phyloP scores from a whole-genome alignment of 352 stramenopile species.

The Phytophthora melonis region DNA sequence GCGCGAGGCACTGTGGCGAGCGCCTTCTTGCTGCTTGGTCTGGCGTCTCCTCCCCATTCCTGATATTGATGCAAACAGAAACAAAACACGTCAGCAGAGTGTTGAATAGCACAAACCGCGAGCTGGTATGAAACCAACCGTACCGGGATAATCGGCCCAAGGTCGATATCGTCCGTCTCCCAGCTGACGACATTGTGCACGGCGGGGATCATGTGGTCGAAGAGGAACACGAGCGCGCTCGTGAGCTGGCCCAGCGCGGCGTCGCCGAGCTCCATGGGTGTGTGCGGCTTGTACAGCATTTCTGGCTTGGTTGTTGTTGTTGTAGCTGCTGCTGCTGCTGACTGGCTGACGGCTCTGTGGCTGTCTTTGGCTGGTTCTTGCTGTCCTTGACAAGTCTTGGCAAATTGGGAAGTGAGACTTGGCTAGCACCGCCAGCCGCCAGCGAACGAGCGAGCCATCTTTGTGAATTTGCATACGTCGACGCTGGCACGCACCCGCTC shows the following conservation, averaged over 20 bases:
- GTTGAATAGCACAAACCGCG: no score
- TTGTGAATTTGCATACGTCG: slow-evolving; percentile 20
- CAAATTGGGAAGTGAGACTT: slow-evolving; percentile 17
- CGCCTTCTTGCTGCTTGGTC: slow-evolving; percentile 6
- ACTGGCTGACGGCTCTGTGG: background rate
- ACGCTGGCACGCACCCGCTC: slow-evolving; percentile 5
- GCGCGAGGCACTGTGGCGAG: background rate
- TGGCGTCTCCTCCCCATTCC: slow-evolving; percentile 15
- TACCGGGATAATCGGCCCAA: slow-evolving; percentile 46
- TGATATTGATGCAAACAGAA: background rate
- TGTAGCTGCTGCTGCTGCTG: background rate
- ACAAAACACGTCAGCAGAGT: no score
- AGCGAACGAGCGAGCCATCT: slow-evolving; percentile 12
- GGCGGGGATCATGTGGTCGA: slow-evolving; percentile 54
- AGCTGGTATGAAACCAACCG: background rate
- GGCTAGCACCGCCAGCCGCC: background rate
- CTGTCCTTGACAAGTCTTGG: slow-evolving; percentile 12
- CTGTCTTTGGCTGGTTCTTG: background rate
- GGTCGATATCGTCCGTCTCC: slow-evolving; percentile 37
- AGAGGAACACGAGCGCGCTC: slow-evolving; percentile 42
- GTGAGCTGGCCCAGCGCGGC: slow-evolving; percentile 49
- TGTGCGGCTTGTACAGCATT: slow-evolving; percentile 42
- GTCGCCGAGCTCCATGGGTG: slow-evolving; percentile 47
- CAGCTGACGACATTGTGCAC: slow-evolving; percentile 58
- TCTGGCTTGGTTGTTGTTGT: background rate